phyloP scores from a whole-genome alignment of 2,329 filamentous ascomycete genomes.

The Phoma sp. region DNA sequence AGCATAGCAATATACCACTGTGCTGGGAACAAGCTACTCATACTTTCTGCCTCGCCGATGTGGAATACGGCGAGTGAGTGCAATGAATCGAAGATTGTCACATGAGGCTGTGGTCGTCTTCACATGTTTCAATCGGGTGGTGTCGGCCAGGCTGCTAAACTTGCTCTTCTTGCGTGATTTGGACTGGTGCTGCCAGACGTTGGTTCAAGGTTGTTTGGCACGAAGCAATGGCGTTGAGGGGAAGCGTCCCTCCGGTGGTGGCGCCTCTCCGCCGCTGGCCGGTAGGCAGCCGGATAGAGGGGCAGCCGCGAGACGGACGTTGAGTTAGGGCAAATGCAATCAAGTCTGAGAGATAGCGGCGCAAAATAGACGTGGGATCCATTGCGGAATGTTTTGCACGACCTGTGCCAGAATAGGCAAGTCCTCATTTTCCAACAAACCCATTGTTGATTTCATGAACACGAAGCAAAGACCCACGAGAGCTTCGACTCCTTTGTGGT shows the following conservation, averaged over 20 bases:
- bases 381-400: conserved; percentile 10
- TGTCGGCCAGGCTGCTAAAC: conserved; percentile 3
- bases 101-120: background rate
- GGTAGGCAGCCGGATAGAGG: conserved; percentile 10
- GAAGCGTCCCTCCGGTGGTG: conserved; percentile 6
- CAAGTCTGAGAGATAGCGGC: conserved; percentile 5
- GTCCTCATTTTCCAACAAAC: conserved; percentile 10
- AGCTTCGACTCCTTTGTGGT: conserved; percentile 13
- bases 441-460: conserved; percentile 6
- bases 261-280: background rate
- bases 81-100: conserved; percentile 3
- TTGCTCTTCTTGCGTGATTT: conserved; percentile 4
- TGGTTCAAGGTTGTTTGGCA: conserved; percentile 13
- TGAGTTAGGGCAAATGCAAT: conserved; percentile 1
- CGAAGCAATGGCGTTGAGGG: conserved; percentile 7
- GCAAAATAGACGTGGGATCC: conserved; percentile 8
- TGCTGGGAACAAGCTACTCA: conserved; percentile 9
- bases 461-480: conserved; percentile 10
- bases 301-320: conserved; percentile 1
- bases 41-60: conserved; percentile 17
- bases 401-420: background rate
- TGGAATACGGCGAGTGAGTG: background rate
- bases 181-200: conserved; percentile 6
- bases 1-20: conserved; percentile 14
- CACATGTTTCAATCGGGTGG: conserved; percentile 4